Evolutionary conservation across 2,329 filamentous ascomycete species (phyloP), one percentile per base, ranked within the genome.

Genomic region (Moelleriella libera): DNA sequence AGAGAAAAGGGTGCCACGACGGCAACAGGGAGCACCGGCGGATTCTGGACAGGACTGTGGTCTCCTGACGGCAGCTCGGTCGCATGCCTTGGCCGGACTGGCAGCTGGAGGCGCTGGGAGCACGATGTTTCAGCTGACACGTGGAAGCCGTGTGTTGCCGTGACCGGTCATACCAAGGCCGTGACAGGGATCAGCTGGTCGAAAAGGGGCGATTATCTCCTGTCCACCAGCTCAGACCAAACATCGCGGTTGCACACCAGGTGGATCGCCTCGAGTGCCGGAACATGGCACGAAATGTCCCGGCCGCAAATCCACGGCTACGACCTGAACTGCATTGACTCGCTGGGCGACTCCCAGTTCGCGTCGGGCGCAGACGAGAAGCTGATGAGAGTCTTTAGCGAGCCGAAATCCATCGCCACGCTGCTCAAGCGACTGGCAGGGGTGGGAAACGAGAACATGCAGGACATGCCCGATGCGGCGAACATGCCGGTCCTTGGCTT

Each of bases 221-320:
- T 98, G 11, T 94, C 89, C 0, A 96, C 90, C 2, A 83, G 88
- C 60, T 78, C 81, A 6, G 92, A 98, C 65, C 92, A 98, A 66
- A 98, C 92, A 0, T 95, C 90, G 3, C 76, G 92, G 45, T 72
- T 97, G 21, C 87, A 90, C 62, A 83, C 87, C 1, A 70, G 81
- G 57, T 97, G 90, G 92, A 75, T 74, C 50, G 69, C 71, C 14
- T 49, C 57, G 5, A 54, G 52, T 6, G 47, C 48, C 5, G 52
- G 57, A 30, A 88, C 87, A 9, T 98, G 92, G 92, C 90, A 97
- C 64, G 92, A 98, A 63, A 88, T 97, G 70, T 84, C 89, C 1
- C 75, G 92, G 45, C 92, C 92, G 4, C 92, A 98, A 62, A 98
- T 98, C 53, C 92, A 98, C 62, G 92, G 92, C 39, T 98, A 98